Base-by-base conservation (phyloP, 345 rosid species). In the Salix caprea region DNA sequence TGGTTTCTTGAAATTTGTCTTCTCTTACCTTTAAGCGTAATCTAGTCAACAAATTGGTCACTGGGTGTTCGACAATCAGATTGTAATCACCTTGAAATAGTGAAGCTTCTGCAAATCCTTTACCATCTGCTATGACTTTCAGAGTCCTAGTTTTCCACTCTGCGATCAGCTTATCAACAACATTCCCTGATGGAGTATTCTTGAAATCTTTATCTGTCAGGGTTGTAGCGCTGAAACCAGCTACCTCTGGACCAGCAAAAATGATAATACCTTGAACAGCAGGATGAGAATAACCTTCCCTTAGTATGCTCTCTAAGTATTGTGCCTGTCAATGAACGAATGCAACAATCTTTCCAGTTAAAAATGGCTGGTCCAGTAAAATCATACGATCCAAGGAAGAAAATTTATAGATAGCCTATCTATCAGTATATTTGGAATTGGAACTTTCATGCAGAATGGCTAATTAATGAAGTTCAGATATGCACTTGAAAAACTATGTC, bases 231-330 rank as follows among this genome's bases (percentile, higher is more conserved):
- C 79, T 78, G 74, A 91, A 94, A 24, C 90, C 90, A 2, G 95
- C 89, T 2, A 72, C 77, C 40, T 61, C 86, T 5, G 98, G 94
- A 9, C 94, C 97, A 2, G 83, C 85, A 69, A 89, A 91, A 48
- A 87, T 85, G 67, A 91, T 88, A 28, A 91, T 91, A 39, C 97
- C 97, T 75, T 87, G 18, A 10, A 89, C 91, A 16, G 91, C 88
- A 42, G 91, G 94, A 78, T 91, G 94, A 6, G 88, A 81, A 44
- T 84, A 86, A 0, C 80, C 95, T 81, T 91, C 98, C 79, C 95
- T 85, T 5, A 93, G 82, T 52, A 90, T 79, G 10, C 89, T 89
- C 82, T 91, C 91, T 36, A 88, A 82, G 78, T 88, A 77, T 69
- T 73, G 37, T 24, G 82, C 86, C 91, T 93, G 75, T 42, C 21